phyloP scores from a whole-genome alignment of 2,329 filamentous ascomycete species.

The Calycina marina region DNA sequence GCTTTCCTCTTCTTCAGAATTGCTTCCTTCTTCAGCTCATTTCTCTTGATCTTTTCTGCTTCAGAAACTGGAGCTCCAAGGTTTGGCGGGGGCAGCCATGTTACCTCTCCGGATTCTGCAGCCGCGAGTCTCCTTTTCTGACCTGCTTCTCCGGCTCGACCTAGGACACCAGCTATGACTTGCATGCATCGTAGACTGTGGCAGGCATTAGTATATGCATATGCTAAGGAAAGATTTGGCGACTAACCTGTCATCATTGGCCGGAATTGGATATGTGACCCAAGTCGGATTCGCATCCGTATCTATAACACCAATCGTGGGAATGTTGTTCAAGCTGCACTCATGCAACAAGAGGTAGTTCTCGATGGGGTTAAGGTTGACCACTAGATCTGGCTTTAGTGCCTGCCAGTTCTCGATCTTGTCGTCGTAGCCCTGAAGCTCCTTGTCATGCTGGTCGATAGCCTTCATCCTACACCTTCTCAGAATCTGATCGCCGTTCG shows the following conservation, averaged over 20 bases:
- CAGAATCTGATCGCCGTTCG: conserved; percentile 86
- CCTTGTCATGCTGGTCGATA: conserved; percentile 59
- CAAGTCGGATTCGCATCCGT: conserved; percentile 84
- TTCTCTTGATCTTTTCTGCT: conserved; percentile 3
- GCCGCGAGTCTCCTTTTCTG: conserved; percentile 49
- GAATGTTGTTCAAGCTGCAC: conserved; percentile 75
- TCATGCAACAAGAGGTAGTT: conserved; percentile 85
- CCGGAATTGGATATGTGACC: conserved; percentile 93
- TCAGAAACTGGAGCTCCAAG: conserved; percentile 13
- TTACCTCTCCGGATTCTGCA: conserved; percentile 46
- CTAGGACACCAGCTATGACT: conserved; percentile 73
- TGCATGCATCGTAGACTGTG: conserved; percentile 63
- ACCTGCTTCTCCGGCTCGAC: conserved; percentile 68
- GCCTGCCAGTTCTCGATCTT: conserved; percentile 49
- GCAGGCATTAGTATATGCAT: background rate
- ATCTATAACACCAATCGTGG: conserved; percentile 89
- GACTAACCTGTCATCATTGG: conserved; percentile 80
- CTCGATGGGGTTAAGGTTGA: conserved; percentile 85
- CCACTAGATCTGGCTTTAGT: conserved; percentile 75
- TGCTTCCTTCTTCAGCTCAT: background rate
- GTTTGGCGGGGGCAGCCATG: conserved; percentile 35
- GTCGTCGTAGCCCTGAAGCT: conserved; percentile 44
- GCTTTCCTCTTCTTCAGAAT: background rate
- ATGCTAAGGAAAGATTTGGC: background rate
- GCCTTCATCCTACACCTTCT: conserved; percentile 54